These are phyloP conservation scores for Leucocoprinus leucothites DNA, from an alignment of 768 basidiomycete genomes.

Conservation along the genomic window DNA sequence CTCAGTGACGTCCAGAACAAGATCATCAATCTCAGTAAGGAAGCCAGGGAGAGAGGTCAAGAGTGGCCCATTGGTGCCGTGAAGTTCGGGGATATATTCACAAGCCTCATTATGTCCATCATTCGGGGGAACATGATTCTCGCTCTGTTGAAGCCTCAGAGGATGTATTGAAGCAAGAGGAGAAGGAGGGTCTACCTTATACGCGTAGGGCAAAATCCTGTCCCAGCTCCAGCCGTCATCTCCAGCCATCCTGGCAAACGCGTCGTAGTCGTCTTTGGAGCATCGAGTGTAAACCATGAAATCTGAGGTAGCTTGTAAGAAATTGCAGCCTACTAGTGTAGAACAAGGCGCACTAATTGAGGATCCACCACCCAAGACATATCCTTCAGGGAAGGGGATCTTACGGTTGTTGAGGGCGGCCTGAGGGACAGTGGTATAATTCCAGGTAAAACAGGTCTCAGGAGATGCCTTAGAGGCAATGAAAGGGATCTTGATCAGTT, in stretches of 20 bases:
- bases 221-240: slow-evolving; percentile 38
- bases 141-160: slow-evolving; percentile 24
- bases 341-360: slow-evolving; percentile 16
- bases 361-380: slow-evolving; percentile 27
- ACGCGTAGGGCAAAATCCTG: slow-evolving; percentile 29
- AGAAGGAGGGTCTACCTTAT: slow-evolving; percentile 20
- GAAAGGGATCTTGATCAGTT: slow-evolving; percentile 2
- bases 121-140: slow-evolving; percentile 23
- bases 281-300: slow-evolving; percentile 24
- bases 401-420: slow-evolving; percentile 18
- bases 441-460: slow-evolving; percentile 24
- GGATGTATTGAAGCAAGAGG: background rate
- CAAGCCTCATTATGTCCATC: background rate
- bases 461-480: background rate
- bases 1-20: slow-evolving; percentile 32
- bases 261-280: slow-evolving; percentile 33
- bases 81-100: slow-evolving; percentile 30
- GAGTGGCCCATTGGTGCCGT: slow-evolving; percentile 30
- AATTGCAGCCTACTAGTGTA: no score
- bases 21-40: slow-evolving; percentile 26
- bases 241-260: slow-evolving; percentile 27
- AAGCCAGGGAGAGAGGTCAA: slow-evolving; percentile 29
- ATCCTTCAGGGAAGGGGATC: slow-evolving; percentile 20
- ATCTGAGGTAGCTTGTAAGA: no score
- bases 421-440: slow-evolving; percentile 26